A percentile compares a stretch with the other conserved stretches of the same genome.
Conservation (phyloP, 192 early-diverging fungal genomes). For the Rhizophagus clarus region DNA sequence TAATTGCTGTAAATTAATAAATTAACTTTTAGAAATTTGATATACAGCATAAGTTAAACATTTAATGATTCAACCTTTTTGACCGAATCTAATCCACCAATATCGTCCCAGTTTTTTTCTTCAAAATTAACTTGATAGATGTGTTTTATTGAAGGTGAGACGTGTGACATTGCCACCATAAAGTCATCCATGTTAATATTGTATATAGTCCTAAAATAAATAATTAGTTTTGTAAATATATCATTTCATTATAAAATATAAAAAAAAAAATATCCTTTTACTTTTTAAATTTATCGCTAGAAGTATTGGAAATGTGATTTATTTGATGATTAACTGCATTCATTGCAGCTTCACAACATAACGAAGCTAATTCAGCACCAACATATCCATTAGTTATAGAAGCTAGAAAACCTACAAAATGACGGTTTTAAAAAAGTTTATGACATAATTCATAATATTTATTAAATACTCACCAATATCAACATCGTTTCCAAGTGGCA, state of each 20-base stretch:
- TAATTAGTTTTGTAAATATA: background rate
- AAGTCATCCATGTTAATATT: constrained; percentile 63
- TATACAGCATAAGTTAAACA: background rate
- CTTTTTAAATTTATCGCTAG: background rate
- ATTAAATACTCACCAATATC: constrained; percentile 43
- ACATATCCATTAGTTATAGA: constrained; percentile 88
- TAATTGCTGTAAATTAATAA: constrained; percentile 49
- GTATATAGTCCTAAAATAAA: background rate
- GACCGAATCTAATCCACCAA: constrained; percentile 85
- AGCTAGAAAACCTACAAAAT: constrained; percentile 45
- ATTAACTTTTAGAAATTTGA: constrained; percentile 3
- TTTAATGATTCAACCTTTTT: constrained; percentile 55
- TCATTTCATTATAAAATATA: background rate
- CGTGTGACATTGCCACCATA: constrained; percentile 56
- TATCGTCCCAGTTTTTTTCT: constrained; percentile 72
- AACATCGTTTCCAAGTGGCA: constrained; percentile 57
- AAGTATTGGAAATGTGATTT: background rate
- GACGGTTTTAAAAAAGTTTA: constrained; percentile 14
- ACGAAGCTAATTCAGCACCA: constrained; percentile 85
- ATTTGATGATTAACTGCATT: constrained; percentile 46
- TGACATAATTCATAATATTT: background rate
- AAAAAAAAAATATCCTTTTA: background rate
- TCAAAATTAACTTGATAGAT: constrained; percentile 65
- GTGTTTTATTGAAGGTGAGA: constrained; percentile 75
- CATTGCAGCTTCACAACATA: constrained; percentile 82